Conservation (phyloP, 768 basidiomycete genomes). For the Pulveroboletus sp. region DNA sequence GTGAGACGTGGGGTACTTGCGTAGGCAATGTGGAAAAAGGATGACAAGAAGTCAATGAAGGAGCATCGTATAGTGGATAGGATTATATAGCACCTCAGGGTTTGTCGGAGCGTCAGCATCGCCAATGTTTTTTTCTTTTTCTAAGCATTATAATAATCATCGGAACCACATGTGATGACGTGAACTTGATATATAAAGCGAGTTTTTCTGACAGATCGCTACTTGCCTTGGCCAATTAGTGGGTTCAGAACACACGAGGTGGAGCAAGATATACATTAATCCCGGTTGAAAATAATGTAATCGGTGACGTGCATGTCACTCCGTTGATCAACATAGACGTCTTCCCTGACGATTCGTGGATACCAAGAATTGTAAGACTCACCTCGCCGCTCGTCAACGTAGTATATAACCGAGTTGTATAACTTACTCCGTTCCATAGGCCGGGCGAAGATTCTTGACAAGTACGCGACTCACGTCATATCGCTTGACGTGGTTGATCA, state of each 20-base stretch:
- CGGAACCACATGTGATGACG: conserved; percentile 4
- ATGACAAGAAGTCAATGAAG: conserved; percentile 18
- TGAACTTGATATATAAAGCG: background rate
- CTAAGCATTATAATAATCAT: too few relatives aligned
- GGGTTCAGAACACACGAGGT: conserved; percentile 9
- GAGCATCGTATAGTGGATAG: background rate
- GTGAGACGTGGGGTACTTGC: conserved; percentile 2
- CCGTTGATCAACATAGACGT: background rate
- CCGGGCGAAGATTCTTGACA: background rate
- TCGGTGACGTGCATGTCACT: background rate
- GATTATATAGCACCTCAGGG: conserved; percentile 18
- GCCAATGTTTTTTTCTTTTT: background rate
- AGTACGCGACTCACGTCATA: background rate
- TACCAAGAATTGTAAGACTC: background rate
- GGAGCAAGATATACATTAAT: conserved; percentile 7
- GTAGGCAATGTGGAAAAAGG: conserved; percentile 1
- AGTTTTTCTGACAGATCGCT: conserved; percentile 1
- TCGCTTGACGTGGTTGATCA: background rate
- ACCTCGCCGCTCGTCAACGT: background rate
- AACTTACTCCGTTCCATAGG: background rate
- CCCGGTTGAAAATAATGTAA: background rate
- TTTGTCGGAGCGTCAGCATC: background rate
- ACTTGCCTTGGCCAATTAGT: conserved; percentile 6
- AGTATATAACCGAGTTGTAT: background rate
- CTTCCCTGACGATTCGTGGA: background rate